Conservation (phyloP, 768 basidiomycete species). For the Leccinellum rugosiceps region DNA sequence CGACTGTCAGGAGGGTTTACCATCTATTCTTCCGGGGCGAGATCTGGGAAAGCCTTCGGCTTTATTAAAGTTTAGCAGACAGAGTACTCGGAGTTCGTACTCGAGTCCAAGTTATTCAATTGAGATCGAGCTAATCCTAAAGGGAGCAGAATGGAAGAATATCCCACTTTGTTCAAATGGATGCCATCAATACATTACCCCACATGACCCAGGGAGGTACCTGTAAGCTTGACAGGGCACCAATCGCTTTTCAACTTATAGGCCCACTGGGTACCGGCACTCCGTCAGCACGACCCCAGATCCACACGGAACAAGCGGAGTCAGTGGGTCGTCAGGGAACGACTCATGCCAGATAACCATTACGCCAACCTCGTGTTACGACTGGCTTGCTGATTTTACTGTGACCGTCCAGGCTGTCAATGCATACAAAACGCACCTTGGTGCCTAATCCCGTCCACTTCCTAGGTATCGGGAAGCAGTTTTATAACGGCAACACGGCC, state of each 20-base stretch:
- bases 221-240: neutral
- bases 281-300: conserved; percentile 2
- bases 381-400: neutral
- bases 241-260: neutral
- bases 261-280: neutral
- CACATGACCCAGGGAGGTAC: neutral
- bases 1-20: neutral
- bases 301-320: neutral
- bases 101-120: conserved; percentile 5
- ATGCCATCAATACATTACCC: neutral
- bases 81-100: neutral
- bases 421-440: neutral
- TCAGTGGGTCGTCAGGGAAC: neutral
- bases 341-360: too few relatives aligned
- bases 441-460: neutral
- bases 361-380: neutral
- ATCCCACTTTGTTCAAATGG: neutral
- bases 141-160: conserved; percentile 5
- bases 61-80: neutral
- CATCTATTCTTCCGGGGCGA: neutral
- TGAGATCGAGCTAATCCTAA: neutral
- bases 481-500: neutral
- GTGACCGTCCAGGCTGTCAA: neutral
- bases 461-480: neutral
- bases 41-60: conserved; percentile 2